Evolutionary conservation across 169 alveolate genomes (phyloP).

Genomic region (Sarcocystis neurona): DNA sequence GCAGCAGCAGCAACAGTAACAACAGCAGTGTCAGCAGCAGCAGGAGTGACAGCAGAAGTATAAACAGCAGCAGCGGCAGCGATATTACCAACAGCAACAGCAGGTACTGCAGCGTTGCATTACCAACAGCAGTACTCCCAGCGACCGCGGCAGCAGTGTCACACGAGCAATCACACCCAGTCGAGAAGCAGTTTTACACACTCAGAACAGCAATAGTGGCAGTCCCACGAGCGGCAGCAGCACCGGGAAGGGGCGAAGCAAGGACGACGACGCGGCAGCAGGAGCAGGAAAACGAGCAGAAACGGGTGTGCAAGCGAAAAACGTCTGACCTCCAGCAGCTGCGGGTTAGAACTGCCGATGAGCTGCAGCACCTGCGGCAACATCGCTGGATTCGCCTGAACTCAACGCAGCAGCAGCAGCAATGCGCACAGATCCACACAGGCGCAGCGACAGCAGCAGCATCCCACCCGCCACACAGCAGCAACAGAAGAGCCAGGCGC

Average conservation of each 20-base stretch:
- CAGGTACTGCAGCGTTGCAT: neutral
- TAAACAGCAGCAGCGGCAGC: neutral
- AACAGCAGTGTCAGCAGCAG: too few relatives aligned
- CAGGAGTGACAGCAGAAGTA: too few relatives aligned
- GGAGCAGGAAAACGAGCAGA: neutral
- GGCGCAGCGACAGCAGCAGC: neutral
- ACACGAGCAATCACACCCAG: neutral
- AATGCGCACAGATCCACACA: neutral
- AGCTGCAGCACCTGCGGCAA: constrained; percentile 83
- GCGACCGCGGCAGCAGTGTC: neutral
- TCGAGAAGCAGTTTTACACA: neutral
- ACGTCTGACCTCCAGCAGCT: constrained; percentile 76
- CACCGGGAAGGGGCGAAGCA: neutral
- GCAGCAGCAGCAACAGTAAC: too few relatives aligned
- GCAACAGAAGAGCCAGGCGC: neutral
- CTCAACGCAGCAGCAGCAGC: neutral
- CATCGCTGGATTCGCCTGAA: constrained; percentile 86
- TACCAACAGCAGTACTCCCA: neutral
- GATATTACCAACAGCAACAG: neutral
- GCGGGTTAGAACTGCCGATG: constrained; percentile 85
- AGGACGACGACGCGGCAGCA: neutral
- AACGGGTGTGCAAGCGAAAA: too few relatives aligned
- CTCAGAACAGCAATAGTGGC: too few relatives aligned
- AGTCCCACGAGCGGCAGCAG: neutral
- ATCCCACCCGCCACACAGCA: too few relatives aligned